phyloP scores from a whole-genome alignment of 139 green algal genomes.

The Gonium pectorale region DNA sequence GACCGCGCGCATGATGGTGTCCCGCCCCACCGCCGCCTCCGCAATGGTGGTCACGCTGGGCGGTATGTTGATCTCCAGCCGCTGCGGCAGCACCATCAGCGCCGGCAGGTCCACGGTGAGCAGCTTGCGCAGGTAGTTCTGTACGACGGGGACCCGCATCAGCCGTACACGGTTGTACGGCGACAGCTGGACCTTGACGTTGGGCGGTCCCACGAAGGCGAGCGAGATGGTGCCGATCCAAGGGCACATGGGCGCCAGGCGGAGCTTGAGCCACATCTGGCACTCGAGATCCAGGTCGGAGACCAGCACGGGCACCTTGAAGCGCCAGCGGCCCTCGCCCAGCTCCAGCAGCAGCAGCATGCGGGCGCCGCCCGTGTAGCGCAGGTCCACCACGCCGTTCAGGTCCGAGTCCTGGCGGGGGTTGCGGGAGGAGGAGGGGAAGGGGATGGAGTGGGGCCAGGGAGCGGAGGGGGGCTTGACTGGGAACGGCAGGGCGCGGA shows the following conservation, averaged over 20 bases:
- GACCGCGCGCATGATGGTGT: constrained; percentile 94
- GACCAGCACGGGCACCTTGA: constrained; percentile 87
- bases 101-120: constrained; percentile 92
- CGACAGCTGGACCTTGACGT: constrained; percentile 93
- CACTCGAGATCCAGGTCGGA: constrained; percentile 95
- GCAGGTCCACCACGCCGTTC: constrained; percentile 86
- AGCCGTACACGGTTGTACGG: constrained; percentile 94
- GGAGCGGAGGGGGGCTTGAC: not conserved
- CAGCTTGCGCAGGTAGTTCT: constrained; percentile 91
- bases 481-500: too few species aligned
- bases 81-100: constrained; percentile 95
- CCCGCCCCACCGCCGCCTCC: constrained; percentile 91
- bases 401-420: constrained; percentile 35
- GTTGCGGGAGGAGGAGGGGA: not conserved
- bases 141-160: constrained; percentile 92
- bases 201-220: constrained; percentile 91
- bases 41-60: constrained; percentile 89
- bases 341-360: constrained; percentile 94
- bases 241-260: constrained; percentile 92
- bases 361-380: constrained; percentile 93
- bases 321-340: constrained; percentile 68
- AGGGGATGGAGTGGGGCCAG: not conserved
- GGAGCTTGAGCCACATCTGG: constrained; percentile 94
- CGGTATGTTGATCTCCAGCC: constrained; percentile 92
- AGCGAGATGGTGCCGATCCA: constrained; percentile 93